Conservation (phyloP, 352 stramenopile species). For the Globisporangium recalcitrans region DNA sequence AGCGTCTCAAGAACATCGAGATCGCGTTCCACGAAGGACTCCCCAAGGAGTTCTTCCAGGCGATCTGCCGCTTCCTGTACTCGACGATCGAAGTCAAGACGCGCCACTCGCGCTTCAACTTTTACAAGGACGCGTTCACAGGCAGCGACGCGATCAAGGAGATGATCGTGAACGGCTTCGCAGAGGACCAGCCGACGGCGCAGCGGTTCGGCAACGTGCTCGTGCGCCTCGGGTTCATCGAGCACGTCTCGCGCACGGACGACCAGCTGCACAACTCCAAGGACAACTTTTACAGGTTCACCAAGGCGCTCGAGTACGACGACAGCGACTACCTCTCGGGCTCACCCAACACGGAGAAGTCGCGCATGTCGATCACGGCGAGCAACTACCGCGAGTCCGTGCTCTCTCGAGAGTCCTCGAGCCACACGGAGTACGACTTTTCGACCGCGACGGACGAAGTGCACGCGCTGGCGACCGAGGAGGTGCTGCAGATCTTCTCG, state of each 20-base stretch:
- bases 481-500: conserved; percentile 53
- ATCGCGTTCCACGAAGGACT: conserved; percentile 79
- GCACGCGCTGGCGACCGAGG: conserved; percentile 78
- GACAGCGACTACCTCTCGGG: conserved; percentile 30
- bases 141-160: conserved; percentile 68
- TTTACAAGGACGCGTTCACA: conserved; percentile 84
- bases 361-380: conserved; percentile 52
- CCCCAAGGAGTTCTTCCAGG: conserved; percentile 72
- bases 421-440: conserved; percentile 73
- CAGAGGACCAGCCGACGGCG: conserved; percentile 64
- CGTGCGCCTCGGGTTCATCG: conserved; percentile 75
- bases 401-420: conserved; percentile 49
- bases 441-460: conserved; percentile 66
- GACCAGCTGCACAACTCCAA: conserved; percentile 81
- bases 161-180: conserved; percentile 72
- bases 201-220: conserved; percentile 74
- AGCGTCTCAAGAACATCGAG: conserved; percentile 69
- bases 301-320: conserved; percentile 51
- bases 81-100: conserved; percentile 79
- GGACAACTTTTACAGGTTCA: conserved; percentile 85
- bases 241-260: conserved; percentile 72
- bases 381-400: conserved; percentile 74
- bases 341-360: conserved; percentile 15
- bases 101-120: conserved; percentile 78
- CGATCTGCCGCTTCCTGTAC: conserved; percentile 65